These are phyloP conservation scores for Tetrahymena elliotti DNA, from an alignment of 73 alveolate species.

Conservation along the genomic window DNA sequence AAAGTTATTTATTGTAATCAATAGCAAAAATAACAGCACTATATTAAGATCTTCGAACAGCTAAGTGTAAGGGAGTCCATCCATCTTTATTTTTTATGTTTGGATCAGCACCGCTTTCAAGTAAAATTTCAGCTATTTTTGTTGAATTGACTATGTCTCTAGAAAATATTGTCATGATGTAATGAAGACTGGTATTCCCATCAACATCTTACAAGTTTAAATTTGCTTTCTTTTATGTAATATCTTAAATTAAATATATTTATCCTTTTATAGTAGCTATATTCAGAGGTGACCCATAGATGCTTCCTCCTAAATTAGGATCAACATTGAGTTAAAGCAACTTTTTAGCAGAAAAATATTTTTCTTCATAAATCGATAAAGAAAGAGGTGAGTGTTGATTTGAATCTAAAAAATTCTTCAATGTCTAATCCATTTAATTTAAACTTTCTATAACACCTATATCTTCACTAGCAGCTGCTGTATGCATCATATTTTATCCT, in stretches of 20 bases:
- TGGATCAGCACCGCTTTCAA: conserved; percentile 37
- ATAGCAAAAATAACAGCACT: conserved; percentile 54
- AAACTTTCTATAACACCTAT: conserved; percentile 18
- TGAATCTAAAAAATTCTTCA: conserved; percentile 30
- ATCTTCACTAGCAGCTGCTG: conserved; percentile 37
- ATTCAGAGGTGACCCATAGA: conserved; percentile 53
- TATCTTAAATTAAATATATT: conserved; percentile 24
- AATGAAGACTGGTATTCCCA: conserved; percentile 62
- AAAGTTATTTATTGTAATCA: conserved; percentile 12
- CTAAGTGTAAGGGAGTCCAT: conserved; percentile 60
- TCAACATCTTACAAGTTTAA: conserved; percentile 42
- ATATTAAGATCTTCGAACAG: conserved; percentile 45
- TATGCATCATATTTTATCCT: conserved; percentile 5
- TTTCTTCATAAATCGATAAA: conserved; percentile 51
- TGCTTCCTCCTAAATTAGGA: conserved; percentile 50
- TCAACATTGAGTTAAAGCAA: conserved; percentile 39
- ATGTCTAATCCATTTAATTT: background rate
- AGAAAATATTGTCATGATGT: conserved; percentile 52
- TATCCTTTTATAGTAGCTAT: conserved; percentile 53
- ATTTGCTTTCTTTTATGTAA: conserved; percentile 48
- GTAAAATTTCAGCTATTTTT: background rate
- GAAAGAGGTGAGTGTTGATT: conserved; percentile 52
- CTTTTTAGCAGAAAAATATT: conserved; percentile 49
- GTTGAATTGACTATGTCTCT: conserved; percentile 1
- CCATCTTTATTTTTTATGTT: conserved; percentile 48